These are phyloP conservation scores for Coniosporium tulheliwenetii DNA, from an alignment of 2,329 filamentous ascomycete species.

Conservation along the genomic window DNA sequence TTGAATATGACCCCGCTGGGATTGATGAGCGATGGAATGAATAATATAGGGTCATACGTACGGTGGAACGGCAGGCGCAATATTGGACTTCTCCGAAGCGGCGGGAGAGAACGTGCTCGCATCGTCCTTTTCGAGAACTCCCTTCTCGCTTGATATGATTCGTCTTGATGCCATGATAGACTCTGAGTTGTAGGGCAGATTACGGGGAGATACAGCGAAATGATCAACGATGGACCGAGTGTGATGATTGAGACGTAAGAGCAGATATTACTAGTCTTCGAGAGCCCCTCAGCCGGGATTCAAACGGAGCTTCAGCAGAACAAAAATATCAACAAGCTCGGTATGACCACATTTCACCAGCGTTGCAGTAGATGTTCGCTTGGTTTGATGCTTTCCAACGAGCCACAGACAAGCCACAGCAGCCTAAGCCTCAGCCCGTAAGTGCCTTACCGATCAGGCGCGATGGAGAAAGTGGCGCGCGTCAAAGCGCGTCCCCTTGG, in stretches of 20 bases:
- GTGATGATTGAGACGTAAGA: too few relatives aligned
- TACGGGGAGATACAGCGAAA: background rate
- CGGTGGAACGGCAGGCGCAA: constrained; percentile 70
- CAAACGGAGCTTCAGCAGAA: too few relatives aligned
- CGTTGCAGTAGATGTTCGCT: too few relatives aligned
- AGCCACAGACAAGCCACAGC: too few relatives aligned
- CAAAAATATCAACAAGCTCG: too few relatives aligned
- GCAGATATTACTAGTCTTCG: too few relatives aligned
- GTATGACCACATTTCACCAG: too few relatives aligned
- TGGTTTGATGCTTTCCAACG: too few relatives aligned
- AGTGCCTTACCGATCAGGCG: background rate
- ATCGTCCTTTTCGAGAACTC: constrained; percentile 34
- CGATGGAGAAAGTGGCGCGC: background rate
- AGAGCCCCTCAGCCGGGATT: too few relatives aligned
- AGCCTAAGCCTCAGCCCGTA: too few relatives aligned
- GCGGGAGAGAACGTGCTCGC: constrained; percentile 12
- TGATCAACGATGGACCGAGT: background rate
- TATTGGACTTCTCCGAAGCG: constrained; percentile 47
- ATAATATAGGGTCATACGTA: constrained; percentile 29
- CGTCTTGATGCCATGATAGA: constrained; percentile 53
- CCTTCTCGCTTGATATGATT: constrained; percentile 50
- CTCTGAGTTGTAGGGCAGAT: constrained; percentile 2
- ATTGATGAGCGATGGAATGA: constrained; percentile 1
- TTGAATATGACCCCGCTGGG: constrained; percentile 71
- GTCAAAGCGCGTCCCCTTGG: background rate